Evolutionary conservation across 441 rosid genomes (phyloP).

Genomic region (Geranium incanum): DNA sequence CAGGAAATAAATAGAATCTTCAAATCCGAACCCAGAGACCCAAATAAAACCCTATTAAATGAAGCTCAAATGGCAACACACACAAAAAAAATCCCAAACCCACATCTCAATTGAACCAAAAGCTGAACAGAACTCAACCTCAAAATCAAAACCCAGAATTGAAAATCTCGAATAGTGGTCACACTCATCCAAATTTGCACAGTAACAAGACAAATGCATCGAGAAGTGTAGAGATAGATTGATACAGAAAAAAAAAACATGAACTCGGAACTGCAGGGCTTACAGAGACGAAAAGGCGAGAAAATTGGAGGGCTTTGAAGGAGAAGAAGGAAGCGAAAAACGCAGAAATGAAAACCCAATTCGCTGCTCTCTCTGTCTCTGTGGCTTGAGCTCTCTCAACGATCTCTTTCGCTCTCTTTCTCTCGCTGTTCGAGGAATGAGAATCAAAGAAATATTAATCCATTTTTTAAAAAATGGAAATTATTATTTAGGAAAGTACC

Average conservation of each 20-base stretch:
- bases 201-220: background rate
- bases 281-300: background rate
- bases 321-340: background rate
- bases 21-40: background rate
- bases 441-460: background rate
- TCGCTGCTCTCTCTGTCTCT: background rate
- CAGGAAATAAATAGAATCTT: background rate
- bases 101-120: background rate
- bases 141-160: background rate
- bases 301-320: constrained; percentile 2
- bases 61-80: background rate
- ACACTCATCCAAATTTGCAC: background rate
- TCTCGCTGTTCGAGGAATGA: background rate
- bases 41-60: background rate
- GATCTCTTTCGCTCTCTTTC: background rate
- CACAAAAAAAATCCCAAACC: background rate
- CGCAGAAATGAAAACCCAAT: background rate
- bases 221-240: background rate
- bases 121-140: background rate
- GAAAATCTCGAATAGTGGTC: background rate
- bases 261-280: background rate
- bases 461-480: background rate
- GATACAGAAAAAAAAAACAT: background rate
- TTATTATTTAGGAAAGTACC: background rate
- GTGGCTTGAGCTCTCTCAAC: background rate